Percentiles rank a stretch among this genome's conserved stretches.
Conservation (phyloP, 2,329 filamentous ascomycete species). For the Colletotrichum endophyticum region DNA sequence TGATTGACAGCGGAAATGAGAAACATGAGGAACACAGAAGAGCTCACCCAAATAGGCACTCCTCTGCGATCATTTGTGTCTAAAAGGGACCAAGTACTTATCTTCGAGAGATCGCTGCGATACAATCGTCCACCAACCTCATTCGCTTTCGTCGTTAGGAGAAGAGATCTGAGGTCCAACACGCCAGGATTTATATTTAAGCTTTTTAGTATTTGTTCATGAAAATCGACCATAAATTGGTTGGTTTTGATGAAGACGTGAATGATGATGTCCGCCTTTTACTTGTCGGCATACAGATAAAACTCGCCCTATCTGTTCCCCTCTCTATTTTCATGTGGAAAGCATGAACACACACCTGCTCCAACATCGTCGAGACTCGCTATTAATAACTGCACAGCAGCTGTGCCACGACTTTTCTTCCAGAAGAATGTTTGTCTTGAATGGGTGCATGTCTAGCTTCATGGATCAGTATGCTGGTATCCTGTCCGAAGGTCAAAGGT, state of each 20-base stretch:
- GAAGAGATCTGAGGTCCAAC: neutral
- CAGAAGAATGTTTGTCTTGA: neutral
- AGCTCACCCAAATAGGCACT: neutral
- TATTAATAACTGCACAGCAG: neutral
- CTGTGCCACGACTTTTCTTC: neutral
- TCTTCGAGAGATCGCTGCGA: neutral
- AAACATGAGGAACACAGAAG: neutral
- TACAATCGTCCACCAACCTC: too few species aligned
- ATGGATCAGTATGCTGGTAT: rapidly evolving
- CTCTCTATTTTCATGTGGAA: too few species aligned
- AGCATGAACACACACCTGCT: too few species aligned
- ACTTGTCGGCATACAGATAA: rapidly evolving
- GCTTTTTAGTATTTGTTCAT: neutral
- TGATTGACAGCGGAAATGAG: neutral
- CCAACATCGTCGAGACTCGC: neutral
- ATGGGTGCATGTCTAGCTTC: rapidly evolving
- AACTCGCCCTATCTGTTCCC: too few species aligned
- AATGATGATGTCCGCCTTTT: neutral
- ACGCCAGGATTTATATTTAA: neutral
- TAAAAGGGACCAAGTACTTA: rapidly evolving
- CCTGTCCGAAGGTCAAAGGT: neutral
- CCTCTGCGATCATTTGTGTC: rapidly evolving
- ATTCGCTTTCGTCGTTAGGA: too few species aligned
- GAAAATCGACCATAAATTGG: too few species aligned
- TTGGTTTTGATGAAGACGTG: neutral